Conservation (phyloP, 1,139 yeast genomes). For the Yarrowia galli region DNA sequence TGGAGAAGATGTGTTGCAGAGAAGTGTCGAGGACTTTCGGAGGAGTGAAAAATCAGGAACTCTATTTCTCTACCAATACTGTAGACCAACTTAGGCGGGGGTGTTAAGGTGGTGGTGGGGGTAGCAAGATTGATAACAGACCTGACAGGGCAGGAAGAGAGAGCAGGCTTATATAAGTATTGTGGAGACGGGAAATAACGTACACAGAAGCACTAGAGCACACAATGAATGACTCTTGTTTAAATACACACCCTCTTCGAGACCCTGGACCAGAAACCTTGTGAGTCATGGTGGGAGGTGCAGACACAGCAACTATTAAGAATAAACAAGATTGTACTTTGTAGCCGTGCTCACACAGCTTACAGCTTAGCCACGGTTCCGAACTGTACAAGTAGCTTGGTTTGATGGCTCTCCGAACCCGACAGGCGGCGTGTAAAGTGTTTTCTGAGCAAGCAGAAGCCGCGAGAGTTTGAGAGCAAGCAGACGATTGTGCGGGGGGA, state of each 20-base stretch:
- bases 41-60: slow-evolving; percentile 32
- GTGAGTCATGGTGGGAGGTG: slow-evolving; percentile 24
- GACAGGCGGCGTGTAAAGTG: no score
- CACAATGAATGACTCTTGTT: no score
- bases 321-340: slow-evolving; percentile 1
- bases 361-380: no score
- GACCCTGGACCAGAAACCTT: slow-evolving; percentile 2
- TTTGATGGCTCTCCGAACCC: no score
- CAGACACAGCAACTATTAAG: slow-evolving; percentile 29
- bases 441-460: not conserved
- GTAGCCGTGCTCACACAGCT: not conserved
- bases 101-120: not conserved
- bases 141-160: not conserved
- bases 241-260: no score
- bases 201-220: no score
- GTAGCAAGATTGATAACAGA: no score
- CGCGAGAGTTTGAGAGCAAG: not conserved
- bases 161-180: not conserved
- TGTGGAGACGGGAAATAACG: no score
- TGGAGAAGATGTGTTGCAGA: slow-evolving; percentile 23
- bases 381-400: no score
- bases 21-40: slow-evolving; percentile 25
- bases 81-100: slow-evolving; percentile 1
- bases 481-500: no score
- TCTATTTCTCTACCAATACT: not conserved